Base-by-base conservation (phyloP, 2,329 filamentous ascomycete species). In the Berkeleyomyces basicola region DNA sequence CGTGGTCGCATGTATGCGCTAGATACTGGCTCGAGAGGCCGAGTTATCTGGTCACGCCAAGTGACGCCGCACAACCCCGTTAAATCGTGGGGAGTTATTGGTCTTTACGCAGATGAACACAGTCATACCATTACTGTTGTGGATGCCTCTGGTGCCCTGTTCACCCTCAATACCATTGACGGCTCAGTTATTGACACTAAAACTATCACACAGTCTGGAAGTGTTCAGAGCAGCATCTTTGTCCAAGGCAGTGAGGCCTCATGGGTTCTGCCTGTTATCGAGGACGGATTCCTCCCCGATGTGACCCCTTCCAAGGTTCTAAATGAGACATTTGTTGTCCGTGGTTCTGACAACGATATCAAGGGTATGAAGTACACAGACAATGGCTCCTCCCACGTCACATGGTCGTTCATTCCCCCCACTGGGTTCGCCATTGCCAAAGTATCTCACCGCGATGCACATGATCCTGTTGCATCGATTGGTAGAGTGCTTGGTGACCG, bases 381-480 rank as follows among this genome's bases (percentile, higher is more conserved):
- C 1, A 70, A 77, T 14, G 77, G 73, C 4, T 72, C 72, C 23
- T 70, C 74, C 61, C 71, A 76, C 4, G 69, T 72, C 71, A 69
- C 80, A 0, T 99, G 93, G 93, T 82, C 80, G 39, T 90, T 97
- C 68, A 73, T 80, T 33, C 81, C 88, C 7, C 78, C 82, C 0
- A 69, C 77, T 1, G 83, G 82, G 9, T 82, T 95, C 71, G 82
- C 78, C 64, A 83, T 97, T 61, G 76, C 85, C 5, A 76, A 80
- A 53, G 78, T 93, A 46, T 85, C 84, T 2, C 79, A 84, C 16
- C 81, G 85, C 58, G 84, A 89, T 7, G 70, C 80, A 2, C 86
- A 92, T 67, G 91, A 99, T 68, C 90, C 90, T 0, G 85, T 97
- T 58, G 92, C 93, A 2, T 97, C 93, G 0, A 96, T 99, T 68